A percentile compares a stretch with the other conserved stretches of the same genome.
These are phyloP conservation scores for Termitomyces sp. DNA, from an alignment of 768 basidiomycete genomes.

Conservation along the genomic window DNA sequence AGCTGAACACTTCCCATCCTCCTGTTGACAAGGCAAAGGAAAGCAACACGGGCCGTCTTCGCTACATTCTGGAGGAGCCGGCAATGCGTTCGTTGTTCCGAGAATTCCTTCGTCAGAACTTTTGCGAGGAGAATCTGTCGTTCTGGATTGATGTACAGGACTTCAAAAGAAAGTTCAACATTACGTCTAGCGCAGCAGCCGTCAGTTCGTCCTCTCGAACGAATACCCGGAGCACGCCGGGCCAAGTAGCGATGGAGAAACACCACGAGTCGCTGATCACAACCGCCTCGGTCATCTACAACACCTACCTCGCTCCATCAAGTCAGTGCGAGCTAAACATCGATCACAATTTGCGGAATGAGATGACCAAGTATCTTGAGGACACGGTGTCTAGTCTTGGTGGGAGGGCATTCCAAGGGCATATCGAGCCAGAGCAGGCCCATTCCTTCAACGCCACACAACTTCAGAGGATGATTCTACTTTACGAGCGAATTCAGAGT, in stretches of 20 bases:
- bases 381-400: constrained; percentile 79
- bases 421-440: constrained; percentile 78
- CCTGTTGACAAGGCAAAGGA: constrained; percentile 66
- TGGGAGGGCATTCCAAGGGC: constrained; percentile 74
- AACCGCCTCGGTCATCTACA: constrained; percentile 91
- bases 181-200: constrained; percentile 87
- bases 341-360: constrained; percentile 93
- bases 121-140: constrained; percentile 96
- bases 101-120: constrained; percentile 90
- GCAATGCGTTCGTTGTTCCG: constrained; percentile 86
- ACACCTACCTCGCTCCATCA: constrained; percentile 92
- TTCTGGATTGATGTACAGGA: constrained; percentile 98
- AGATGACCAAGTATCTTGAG: constrained; percentile 88
- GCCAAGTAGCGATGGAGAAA: constrained; percentile 89
- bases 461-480: constrained; percentile 84
- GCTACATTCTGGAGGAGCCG: constrained; percentile 91
- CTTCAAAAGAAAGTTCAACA: constrained; percentile 94
- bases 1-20: constrained; percentile 52
- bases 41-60: constrained; percentile 87
- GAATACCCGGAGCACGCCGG: constrained; percentile 49
- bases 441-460: constrained; percentile 91
- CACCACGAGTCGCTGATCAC: constrained; percentile 95
- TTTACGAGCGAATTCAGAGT: constrained; percentile 95
- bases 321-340: constrained; percentile 97
- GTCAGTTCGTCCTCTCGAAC: constrained; percentile 34